phyloP scores from a whole-genome alignment of 495 filamentous ascomycete genomes.

The Echria macrotheca region DNA sequence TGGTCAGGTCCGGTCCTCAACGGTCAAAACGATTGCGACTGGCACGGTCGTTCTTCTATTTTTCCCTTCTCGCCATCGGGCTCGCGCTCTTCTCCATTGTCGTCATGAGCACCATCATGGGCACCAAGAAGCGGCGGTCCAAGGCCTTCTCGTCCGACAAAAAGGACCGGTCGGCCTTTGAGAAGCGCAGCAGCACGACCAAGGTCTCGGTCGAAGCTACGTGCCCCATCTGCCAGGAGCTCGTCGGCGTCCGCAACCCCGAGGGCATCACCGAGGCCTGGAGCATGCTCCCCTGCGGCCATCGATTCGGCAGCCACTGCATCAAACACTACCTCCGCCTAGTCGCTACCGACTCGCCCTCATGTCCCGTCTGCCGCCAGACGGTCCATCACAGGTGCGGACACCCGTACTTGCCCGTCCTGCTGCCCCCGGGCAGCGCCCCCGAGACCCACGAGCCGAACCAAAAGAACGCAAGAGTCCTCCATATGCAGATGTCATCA shows the following conservation, averaged over 20 bases:
- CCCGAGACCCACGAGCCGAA: too few relatives aligned
- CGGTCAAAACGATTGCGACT: background rate
- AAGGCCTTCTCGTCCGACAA: constrained; percentile 3
- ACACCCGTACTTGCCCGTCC: constrained; percentile 31
- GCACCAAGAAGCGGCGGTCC: constrained; percentile 8
- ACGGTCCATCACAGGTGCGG: constrained; percentile 35
- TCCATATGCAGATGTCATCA: too few relatives aligned
- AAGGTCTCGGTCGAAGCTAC: constrained; percentile 20
- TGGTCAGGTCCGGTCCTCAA: background rate
- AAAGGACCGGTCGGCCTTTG: constrained; percentile 6
- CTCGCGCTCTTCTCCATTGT: background rate
- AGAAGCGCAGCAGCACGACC: constrained; percentile 9
- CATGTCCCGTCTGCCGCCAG: constrained; percentile 38
- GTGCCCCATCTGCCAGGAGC: constrained; percentile 43
- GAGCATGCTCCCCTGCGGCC: constrained; percentile 40
- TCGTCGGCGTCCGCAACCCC: constrained; percentile 28
- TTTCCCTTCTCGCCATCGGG: background rate
- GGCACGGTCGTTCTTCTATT: background rate
- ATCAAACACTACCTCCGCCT: constrained; percentile 41
- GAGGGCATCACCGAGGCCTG: constrained; percentile 38
- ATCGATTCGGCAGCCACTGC: constrained; percentile 41
- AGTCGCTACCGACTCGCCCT: constrained; percentile 28
- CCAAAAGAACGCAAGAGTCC: too few relatives aligned
- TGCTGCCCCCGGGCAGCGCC: too few relatives aligned
- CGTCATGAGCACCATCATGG: constrained; percentile 9